Conservation (phyloP, 139 green algal genomes). For the Tetradesmus lagerheimii region DNA sequence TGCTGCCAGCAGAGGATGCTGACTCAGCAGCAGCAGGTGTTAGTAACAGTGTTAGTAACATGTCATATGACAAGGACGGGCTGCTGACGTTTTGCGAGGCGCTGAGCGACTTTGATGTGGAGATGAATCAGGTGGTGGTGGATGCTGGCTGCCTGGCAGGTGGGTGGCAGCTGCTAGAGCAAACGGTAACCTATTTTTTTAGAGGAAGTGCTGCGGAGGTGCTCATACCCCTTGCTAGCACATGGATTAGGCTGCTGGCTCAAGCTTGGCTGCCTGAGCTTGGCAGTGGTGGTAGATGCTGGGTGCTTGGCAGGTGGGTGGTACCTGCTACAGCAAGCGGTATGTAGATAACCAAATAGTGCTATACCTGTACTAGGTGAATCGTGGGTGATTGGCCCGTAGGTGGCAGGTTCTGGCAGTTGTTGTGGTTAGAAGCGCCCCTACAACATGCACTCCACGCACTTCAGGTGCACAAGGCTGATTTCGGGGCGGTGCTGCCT, state of each 20-base stretch:
- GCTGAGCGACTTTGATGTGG: slow-evolving; percentile 81
- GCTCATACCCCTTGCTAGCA: too few relatives aligned
- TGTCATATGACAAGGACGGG: slow-evolving; percentile 37
- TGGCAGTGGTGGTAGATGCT: not conserved
- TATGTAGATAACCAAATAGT: too few relatives aligned
- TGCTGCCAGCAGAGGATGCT: slow-evolving; percentile 52
- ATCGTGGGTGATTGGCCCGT: slow-evolving; percentile 72
- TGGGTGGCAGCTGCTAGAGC: slow-evolving; percentile 24
- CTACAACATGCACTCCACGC: too few relatives aligned
- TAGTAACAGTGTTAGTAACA: not conserved
- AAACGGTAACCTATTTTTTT: too few relatives aligned
- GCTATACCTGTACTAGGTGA: too few relatives aligned
- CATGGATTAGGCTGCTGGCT: too few relatives aligned
- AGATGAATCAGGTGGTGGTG: slow-evolving; percentile 76
- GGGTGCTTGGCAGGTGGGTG: not conserved
- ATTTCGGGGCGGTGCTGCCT: too few relatives aligned
- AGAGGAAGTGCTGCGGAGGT: too few relatives aligned
- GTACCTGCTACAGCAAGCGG: too few relatives aligned
- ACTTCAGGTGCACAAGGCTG: too few relatives aligned
- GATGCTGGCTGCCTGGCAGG: slow-evolving; percentile 72
- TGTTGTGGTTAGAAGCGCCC: too few relatives aligned
- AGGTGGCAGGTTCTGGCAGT: not conserved
- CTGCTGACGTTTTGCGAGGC: slow-evolving; percentile 50
- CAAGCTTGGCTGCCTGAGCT: too few relatives aligned
- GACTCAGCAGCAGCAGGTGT: slow-evolving; percentile 30